Base-by-base conservation (phyloP, 2,329 filamentous ascomycete species). In the Coniochaeta sp. region DNA sequence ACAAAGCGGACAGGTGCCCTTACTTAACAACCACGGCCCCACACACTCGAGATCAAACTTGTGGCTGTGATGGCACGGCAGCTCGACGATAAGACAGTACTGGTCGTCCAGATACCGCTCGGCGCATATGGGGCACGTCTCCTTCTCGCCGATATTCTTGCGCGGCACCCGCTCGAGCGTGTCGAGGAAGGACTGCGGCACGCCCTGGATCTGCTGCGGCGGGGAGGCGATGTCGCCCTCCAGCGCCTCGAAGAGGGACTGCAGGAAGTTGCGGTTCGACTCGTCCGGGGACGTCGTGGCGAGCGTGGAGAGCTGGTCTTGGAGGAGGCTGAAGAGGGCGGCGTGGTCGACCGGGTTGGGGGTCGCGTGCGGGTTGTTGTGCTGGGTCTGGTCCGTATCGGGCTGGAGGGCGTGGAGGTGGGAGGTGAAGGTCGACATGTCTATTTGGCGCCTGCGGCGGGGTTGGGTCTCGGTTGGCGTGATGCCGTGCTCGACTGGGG, bases 11-110 rank as follows among this genome's bases (percentile, higher is more conserved):
- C 82, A 86, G 28, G 74, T 83, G 32, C 82, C 82, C 66, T 85
- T 83, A 60, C 79, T 75, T 63, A 76, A 69, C 63, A 86, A 63
- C 83, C 83, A 86, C 6, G 83, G 82, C 3, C 75, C 78, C 2
- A 86, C 81, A 60, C 83, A 86, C 67, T 86, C 83, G n/a, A 86
- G 66, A 60, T 86, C 83, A 61, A 83, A 86, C 48, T 67, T 68
- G 64, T 86, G 83, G 35, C 65, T 69, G 28, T 71, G 72, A 59
- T 81, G 71, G 62, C 83, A 86, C 35, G 82, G 82, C 60, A 86
- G 71, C 70, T 82, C 75, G 26, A 86, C 83, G 12, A 86, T 81
- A 2, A 86, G 70, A 51, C 76, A 79, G 62, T 81, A 84, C 58
- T 71, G 68, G 60, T 86, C 83, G 59, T 85, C 80, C 46, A 83